Percentiles rank a stretch among this genome's conserved stretches.
Evolutionary conservation across 768 basidiomycete genomes (phyloP).

Genomic region (Glaciozyma martinii): DNA sequence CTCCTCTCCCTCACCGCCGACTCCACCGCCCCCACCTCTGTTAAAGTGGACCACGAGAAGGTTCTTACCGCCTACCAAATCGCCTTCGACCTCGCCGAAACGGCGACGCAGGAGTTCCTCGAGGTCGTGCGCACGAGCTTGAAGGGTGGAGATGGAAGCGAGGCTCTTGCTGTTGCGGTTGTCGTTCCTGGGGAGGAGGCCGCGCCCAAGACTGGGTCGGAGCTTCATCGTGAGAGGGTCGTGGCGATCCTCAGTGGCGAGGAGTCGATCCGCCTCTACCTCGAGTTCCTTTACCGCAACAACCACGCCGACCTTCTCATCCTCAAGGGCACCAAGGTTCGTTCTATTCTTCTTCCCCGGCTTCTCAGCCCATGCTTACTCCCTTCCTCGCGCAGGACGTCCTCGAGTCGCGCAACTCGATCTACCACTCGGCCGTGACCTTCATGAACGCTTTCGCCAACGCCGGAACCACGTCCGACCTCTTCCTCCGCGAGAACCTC

Average conservation of each 20-base stretch:
- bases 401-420: slow-evolving; percentile 85
- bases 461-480: slow-evolving; percentile 91
- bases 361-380: background rate
- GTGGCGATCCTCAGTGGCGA: slow-evolving; percentile 69
- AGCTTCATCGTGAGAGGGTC: slow-evolving; percentile 42
- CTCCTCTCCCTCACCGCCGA: slow-evolving; percentile 61
- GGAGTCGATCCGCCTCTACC: slow-evolving; percentile 82
- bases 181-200: slow-evolving; percentile 42
- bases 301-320: slow-evolving; percentile 87
- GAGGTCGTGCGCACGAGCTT: slow-evolving; percentile 49
- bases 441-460: slow-evolving; percentile 97
- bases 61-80: slow-evolving; percentile 82
- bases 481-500: slow-evolving; percentile 86
- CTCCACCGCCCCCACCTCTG: slow-evolving; percentile 51
- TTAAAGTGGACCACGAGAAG: slow-evolving; percentile 39
- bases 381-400: slow-evolving; percentile 67
- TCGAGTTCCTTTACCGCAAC: slow-evolving; percentile 90
- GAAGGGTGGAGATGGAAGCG: background rate
- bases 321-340: slow-evolving; percentile 82
- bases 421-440: slow-evolving; percentile 93
- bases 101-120: slow-evolving; percentile 85
- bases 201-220: slow-evolving; percentile 43
- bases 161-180: slow-evolving; percentile 1
- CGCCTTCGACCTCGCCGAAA: slow-evolving; percentile 89
- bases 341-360: slow-evolving; percentile 7